Percentiles rank a stretch among this genome's conserved stretches.
Conservation (phyloP, 1,139 yeast species). For the Protomyces pachydermus region DNA sequence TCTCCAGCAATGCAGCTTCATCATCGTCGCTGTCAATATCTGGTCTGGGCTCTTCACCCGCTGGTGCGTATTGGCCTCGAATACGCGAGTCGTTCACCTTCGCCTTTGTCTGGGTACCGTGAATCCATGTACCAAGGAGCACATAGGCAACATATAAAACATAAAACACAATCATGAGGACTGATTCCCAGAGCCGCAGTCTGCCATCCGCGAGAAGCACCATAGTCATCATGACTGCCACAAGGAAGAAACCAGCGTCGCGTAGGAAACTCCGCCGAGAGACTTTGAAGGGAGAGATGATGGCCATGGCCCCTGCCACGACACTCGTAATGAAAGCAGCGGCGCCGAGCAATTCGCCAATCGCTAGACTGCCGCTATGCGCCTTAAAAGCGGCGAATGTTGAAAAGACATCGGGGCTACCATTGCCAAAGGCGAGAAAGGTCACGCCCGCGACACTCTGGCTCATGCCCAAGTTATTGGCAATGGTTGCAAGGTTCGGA, state of each 20-base stretch:
- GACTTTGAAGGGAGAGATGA: slow-evolving; percentile 62
- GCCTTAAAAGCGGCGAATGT: slow-evolving; percentile 74
- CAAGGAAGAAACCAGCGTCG: slow-evolving; percentile 52
- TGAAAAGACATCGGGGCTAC: slow-evolving; percentile 83
- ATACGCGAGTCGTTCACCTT: slow-evolving; percentile 12
- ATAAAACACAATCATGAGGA: slow-evolving; percentile 50
- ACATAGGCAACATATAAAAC: slow-evolving; percentile 48
- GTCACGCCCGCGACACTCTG: slow-evolving; percentile 85
- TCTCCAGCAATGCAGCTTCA: not conserved
- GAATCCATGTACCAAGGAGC: slow-evolving; percentile 28
- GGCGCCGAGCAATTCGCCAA: slow-evolving; percentile 86
- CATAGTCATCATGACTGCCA: slow-evolving; percentile 46
- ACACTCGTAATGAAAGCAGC: slow-evolving; percentile 71
- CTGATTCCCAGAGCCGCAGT: slow-evolving; percentile 47
- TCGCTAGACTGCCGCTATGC: slow-evolving; percentile 67
- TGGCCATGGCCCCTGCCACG: slow-evolving; percentile 69
- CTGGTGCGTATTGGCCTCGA: slow-evolving; percentile 11
- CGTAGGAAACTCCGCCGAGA: slow-evolving; percentile 49
- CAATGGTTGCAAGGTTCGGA: slow-evolving; percentile 63
- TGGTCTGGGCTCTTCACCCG: not conserved
- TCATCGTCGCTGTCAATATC: slow-evolving; percentile 14
- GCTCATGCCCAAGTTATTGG: slow-evolving; percentile 57
- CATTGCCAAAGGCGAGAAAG: slow-evolving; percentile 82
- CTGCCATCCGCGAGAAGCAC: slow-evolving; percentile 43
- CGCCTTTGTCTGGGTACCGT: slow-evolving; percentile 1